Percentiles rank a stretch among this genome's conserved stretches.
These are phyloP conservation scores for Parietaria judaica DNA, from an alignment of 306 rosid genomes.

Conservation along the genomic window DNA sequence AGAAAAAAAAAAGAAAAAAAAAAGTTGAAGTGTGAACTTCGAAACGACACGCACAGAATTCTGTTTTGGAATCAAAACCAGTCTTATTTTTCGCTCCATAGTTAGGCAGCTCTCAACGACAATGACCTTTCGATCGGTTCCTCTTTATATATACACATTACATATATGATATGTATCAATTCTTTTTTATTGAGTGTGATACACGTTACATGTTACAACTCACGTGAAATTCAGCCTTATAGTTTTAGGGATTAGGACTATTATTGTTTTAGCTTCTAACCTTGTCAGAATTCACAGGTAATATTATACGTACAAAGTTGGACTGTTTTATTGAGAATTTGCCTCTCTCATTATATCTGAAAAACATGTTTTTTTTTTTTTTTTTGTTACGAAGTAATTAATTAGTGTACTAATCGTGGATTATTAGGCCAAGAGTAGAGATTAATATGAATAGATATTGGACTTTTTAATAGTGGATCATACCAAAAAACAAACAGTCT, in stretches of 20 bases:
- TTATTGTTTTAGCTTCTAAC: not conserved
- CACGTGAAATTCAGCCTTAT: not conserved
- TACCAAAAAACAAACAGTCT: no score
- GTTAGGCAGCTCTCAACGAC: conserved; percentile 36
- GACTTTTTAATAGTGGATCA: no score
- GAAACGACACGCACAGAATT: conserved; percentile 3
- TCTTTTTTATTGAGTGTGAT: not conserved
- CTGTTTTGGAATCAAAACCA: conserved; percentile 6
- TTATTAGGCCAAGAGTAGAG: no score
- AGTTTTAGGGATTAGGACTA: not conserved
- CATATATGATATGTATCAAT: not conserved
- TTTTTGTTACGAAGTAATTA: no score
- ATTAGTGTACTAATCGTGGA: no score
- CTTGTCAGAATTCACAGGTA: not conserved
- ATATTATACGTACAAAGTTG: not conserved
- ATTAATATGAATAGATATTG: no score
- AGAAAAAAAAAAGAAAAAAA: not conserved
- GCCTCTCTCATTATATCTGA: no score
- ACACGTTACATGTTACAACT: no score
- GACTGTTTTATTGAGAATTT: no score
- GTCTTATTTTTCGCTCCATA: conserved; percentile 23
- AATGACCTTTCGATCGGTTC: conserved; percentile 23
- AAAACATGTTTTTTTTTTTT: no score
- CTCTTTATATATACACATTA: conserved; percentile 2
- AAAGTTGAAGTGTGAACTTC: not conserved